Conservation (phyloP, 257 asterid genomes). For the Datura wrightii region DNA sequence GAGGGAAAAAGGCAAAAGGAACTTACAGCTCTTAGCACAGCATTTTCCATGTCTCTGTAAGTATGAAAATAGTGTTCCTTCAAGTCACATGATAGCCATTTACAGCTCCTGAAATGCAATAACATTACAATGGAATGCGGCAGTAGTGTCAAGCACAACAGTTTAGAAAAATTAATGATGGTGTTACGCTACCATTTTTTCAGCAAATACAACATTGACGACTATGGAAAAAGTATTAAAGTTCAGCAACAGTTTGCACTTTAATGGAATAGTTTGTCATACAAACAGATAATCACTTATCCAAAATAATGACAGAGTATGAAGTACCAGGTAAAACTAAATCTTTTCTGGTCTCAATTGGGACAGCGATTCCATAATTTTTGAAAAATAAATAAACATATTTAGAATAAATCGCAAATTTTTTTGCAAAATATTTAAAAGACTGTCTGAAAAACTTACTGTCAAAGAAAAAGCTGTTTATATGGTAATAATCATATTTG, state of each 20-base stretch:
- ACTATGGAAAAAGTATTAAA: background rate
- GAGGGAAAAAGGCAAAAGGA: slow-evolving; percentile 35
- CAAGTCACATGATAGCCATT: slow-evolving; percentile 70
- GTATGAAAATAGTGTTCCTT: slow-evolving; percentile 64
- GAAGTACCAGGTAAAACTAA: background rate
- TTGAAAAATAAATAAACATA: background rate
- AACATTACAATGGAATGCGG: slow-evolving; percentile 28
- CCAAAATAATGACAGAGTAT: background rate
- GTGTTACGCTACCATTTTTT: slow-evolving; percentile 18
- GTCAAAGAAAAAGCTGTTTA: background rate
- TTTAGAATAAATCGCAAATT: background rate
- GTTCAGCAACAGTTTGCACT: background rate
- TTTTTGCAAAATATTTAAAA: background rate
- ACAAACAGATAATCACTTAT: background rate
- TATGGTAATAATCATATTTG: background rate
- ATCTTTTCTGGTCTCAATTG: background rate
- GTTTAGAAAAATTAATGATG: slow-evolving; percentile 28
- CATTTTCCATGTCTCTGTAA: slow-evolving; percentile 64
- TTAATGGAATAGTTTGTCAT: background rate
- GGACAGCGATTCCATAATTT: background rate
- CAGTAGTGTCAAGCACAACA: background rate
- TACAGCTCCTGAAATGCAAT: slow-evolving; percentile 64
- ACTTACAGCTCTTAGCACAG: slow-evolving; percentile 78
- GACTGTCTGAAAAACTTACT: background rate
- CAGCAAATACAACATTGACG: background rate